Conservation (phyloP, 208 protist genomes). For the Naegleria fowleri region DNA sequence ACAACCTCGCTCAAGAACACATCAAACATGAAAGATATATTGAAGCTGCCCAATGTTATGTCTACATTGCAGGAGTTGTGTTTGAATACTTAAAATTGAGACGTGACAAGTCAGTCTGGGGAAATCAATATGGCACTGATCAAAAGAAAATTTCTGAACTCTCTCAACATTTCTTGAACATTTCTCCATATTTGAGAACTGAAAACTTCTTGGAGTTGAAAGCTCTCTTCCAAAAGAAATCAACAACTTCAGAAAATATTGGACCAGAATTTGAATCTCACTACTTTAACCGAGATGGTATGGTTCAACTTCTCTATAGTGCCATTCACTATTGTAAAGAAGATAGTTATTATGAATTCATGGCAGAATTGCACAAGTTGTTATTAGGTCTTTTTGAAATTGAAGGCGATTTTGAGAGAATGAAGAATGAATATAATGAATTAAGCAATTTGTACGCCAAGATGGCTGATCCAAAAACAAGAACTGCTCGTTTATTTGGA, state of each 20-base stretch:
- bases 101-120: background rate
- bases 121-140: slow-evolving; percentile 10
- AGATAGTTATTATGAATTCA: slow-evolving; percentile 40
- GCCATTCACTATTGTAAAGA: slow-evolving; percentile 39
- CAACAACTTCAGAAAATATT: slow-evolving; percentile 38
- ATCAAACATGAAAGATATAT: slow-evolving; percentile 42
- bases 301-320: slow-evolving; percentile 30
- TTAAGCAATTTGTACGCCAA: slow-evolving; percentile 42
- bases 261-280: slow-evolving; percentile 35
- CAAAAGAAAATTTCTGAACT: slow-evolving; percentile 40
- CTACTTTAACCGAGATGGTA: slow-evolving; percentile 40
- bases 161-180: slow-evolving; percentile 32
- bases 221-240: slow-evolving; percentile 26
- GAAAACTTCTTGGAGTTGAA: slow-evolving; percentile 31
- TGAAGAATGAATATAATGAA: slow-evolving; percentile 43
- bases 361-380: slow-evolving; percentile 46
- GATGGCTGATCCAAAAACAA: slow-evolving; percentile 36
- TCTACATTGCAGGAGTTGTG: slow-evolving; percentile 46
- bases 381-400: slow-evolving; percentile 48
- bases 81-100: slow-evolving; percentile 47
- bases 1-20: slow-evolving; percentile 40
- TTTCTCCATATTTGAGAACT: slow-evolving; percentile 18
- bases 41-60: slow-evolving; percentile 45
- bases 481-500: slow-evolving; percentile 40
- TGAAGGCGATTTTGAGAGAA: slow-evolving; percentile 29